A percentile compares a stretch with the other conserved stretches of the same genome.
Conservation (phyloP, 345 rosid genomes). For the Barbarea vulgaris region DNA sequence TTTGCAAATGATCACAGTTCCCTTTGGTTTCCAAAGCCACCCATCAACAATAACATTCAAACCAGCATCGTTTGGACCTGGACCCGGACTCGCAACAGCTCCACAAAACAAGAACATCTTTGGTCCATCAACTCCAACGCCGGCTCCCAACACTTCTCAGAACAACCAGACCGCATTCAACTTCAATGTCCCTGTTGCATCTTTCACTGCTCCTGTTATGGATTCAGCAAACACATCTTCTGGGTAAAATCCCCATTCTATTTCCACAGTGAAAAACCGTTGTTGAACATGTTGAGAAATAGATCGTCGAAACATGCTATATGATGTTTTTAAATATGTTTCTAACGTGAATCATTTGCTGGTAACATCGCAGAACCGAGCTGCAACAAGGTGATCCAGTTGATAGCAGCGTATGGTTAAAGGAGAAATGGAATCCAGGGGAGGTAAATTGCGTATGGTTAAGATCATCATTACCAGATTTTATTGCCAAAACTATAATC, state of each 20-base stretch:
- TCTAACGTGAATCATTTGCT: slow-evolving; percentile 24
- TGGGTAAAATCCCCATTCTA: slow-evolving; percentile 30
- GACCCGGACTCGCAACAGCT: slow-evolving; percentile 33
- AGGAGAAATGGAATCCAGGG: slow-evolving; percentile 80
- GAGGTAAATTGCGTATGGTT: slow-evolving; percentile 52
- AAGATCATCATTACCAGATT: background rate
- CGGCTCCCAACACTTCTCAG: slow-evolving; percentile 23
- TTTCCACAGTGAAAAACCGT: background rate
- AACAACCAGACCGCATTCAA: slow-evolving; percentile 32
- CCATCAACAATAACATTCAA: slow-evolving; percentile 27
- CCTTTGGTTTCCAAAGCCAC: slow-evolving; percentile 30
- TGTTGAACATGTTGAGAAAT: background rate
- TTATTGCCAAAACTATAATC: background rate
- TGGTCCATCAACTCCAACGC: slow-evolving; percentile 24
- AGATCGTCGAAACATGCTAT: slow-evolving; percentile 2
- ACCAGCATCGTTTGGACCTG: slow-evolving; percentile 42
- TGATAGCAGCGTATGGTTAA: slow-evolving; percentile 68
- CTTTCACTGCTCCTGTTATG: slow-evolving; percentile 28
- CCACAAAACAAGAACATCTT: slow-evolving; percentile 35
- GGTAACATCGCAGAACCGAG: slow-evolving; percentile 44
- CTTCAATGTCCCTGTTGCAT: slow-evolving; percentile 23
- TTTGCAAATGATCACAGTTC: slow-evolving; percentile 36
- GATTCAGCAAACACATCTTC: slow-evolving; percentile 33
- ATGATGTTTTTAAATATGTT: slow-evolving; percentile 15
- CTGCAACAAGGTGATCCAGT: slow-evolving; percentile 44